Conservation (phyloP, 2,329 filamentous ascomycete species). For the Fusarium austroafricanum region DNA sequence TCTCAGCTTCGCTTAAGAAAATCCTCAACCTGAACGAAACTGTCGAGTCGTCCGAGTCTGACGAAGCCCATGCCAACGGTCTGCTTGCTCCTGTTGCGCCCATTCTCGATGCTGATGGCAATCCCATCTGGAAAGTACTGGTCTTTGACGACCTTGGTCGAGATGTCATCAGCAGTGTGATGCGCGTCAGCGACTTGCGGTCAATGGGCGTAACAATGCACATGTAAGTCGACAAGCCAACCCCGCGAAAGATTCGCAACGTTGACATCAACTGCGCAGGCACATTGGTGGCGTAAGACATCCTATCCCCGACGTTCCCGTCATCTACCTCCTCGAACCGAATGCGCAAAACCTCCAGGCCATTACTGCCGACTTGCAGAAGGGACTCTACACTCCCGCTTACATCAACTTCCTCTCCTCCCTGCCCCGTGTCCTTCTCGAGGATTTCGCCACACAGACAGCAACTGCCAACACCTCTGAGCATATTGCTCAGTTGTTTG, state of each 20-base stretch:
- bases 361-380: constrained; percentile 87
- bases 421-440: constrained; percentile 86
- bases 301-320: constrained; percentile 94
- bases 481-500: constrained; percentile 90
- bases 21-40: constrained; percentile 94
- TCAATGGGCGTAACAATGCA: constrained; percentile 97
- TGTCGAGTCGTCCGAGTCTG: constrained; percentile 66
- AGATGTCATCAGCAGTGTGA: constrained; percentile 96
- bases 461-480: constrained; percentile 87
- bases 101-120: constrained; percentile 85
- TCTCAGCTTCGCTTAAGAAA: constrained; percentile 87
- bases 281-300: constrained; percentile 85
- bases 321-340: constrained; percentile 95
- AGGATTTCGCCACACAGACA: constrained; percentile 93
- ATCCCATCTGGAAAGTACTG: constrained; percentile 97
- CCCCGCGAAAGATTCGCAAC: background rate
- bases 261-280: constrained; percentile 58
- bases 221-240: constrained; percentile 67
- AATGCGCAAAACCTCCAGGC: constrained; percentile 81
- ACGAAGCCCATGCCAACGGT: constrained; percentile 73
- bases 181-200: constrained; percentile 92
- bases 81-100: constrained; percentile 77
- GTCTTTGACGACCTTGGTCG: constrained; percentile 93
- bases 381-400: constrained; percentile 89
- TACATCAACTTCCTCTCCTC: constrained; percentile 98